phyloP scores from a whole-genome alignment of 345 rosid species.

The Gynandropsis gynandra region DNA sequence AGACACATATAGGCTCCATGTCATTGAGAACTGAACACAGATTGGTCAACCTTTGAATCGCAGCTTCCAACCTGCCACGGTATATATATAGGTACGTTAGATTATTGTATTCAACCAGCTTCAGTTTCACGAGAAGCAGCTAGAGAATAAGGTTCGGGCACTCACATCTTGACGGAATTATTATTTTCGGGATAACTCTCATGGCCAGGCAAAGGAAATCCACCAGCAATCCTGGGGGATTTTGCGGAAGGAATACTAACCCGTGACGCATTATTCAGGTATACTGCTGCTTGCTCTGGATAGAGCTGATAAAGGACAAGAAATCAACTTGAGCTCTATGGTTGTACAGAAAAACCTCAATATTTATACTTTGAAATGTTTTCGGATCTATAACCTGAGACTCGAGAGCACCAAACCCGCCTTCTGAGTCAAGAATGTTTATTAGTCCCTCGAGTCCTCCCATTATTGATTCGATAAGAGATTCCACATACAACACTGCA shows the following conservation, averaged over 20 bases:
- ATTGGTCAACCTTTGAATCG: constrained; percentile 96
- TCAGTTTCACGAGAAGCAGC: constrained; percentile 6
- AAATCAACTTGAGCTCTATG: constrained; percentile 23
- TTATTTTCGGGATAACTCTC: constrained; percentile 94
- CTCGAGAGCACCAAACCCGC: constrained; percentile 97
- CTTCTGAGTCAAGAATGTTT: constrained; percentile 98
- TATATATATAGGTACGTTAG: constrained; percentile 17
- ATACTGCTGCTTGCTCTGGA: constrained; percentile 95
- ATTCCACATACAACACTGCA: constrained; percentile 93
- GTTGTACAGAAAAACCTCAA: constrained; percentile 3
- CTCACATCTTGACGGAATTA: constrained; percentile 85
- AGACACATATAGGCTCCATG: constrained; percentile 98
- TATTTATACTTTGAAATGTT: no score
- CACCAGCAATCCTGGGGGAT: constrained; percentile 66
- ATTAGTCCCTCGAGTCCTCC: constrained; percentile 97
- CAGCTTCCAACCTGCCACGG: constrained; percentile 96
- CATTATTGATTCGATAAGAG: constrained; percentile 97
- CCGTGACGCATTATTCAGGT: constrained; percentile 68
- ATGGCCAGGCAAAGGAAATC: constrained; percentile 84
- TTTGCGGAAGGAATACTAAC: constrained; percentile 55
- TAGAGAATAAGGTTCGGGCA: not conserved
- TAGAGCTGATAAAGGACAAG: constrained; percentile 61
- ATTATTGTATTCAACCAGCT: constrained; percentile 1
- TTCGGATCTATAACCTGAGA: constrained; percentile 57
- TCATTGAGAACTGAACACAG: constrained; percentile 91